These are phyloP conservation scores for Phialophora expanda DNA, from an alignment of 2,329 filamentous ascomycete genomes.

Conservation along the genomic window DNA sequence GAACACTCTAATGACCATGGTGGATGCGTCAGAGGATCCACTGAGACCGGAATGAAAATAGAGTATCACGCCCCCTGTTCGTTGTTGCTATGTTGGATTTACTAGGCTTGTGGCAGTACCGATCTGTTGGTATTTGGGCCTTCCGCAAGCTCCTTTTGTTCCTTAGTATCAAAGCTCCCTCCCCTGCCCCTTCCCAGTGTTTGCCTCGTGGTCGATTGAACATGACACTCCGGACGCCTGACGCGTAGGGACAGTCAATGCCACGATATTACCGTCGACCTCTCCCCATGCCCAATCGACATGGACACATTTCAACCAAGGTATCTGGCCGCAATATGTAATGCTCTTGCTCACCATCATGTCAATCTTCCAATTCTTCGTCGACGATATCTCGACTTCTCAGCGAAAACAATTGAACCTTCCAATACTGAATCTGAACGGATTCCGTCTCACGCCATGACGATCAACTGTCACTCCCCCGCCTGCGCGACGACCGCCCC, in stretches of 20 bases:
- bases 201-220: neutral
- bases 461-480: conserved; percentile 59
- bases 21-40: neutral
- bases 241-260: neutral
- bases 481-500: conserved; percentile 48
- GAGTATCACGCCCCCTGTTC: neutral
- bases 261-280: neutral
- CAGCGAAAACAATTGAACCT: conserved; percentile 61
- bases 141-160: neutral
- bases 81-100: neutral
- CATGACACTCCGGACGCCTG: neutral
- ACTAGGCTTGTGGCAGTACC: neutral
- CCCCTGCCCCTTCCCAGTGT: neutral
- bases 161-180: neutral
- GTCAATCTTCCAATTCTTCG: neutral
- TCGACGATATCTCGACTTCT: conserved; percentile 17
- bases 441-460: conserved; percentile 57
- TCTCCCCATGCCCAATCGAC: neutral
- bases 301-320: neutral
- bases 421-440: conserved; percentile 58
- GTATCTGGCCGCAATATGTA: neutral
- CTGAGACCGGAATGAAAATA: neutral
- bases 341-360: neutral
- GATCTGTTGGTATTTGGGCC: neutral
- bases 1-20: neutral